Conservation (phyloP, 139 green algal genomes). For the Penium margaritaceum region DNA sequence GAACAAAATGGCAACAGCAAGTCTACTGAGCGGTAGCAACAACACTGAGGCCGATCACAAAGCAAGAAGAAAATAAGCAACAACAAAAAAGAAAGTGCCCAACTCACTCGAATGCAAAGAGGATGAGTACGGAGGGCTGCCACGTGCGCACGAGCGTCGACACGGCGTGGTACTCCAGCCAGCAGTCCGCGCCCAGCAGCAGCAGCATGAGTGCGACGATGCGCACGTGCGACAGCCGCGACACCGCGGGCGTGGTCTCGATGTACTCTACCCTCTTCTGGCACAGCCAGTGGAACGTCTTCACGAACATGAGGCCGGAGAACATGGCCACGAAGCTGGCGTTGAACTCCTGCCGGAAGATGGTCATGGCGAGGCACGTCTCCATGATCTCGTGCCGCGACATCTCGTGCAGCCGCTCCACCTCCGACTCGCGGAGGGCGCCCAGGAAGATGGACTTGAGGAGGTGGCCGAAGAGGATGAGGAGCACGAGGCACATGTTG, state of each 20-base stretch:
- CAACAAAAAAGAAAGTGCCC: not conserved
- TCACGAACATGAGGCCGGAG: slow-evolving; percentile 82
- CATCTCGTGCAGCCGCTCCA: slow-evolving; percentile 85
- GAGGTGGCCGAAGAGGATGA: slow-evolving; percentile 52
- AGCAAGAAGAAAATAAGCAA: no score
- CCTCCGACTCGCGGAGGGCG: slow-evolving; percentile 77
- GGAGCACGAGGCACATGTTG: slow-evolving; percentile 81
- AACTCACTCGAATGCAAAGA: slow-evolving; percentile 90
- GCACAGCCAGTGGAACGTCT: slow-evolving; percentile 91
- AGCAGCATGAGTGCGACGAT: slow-evolving; percentile 71
- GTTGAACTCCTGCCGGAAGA: slow-evolving; percentile 87
- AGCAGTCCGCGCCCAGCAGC: slow-evolving; percentile 73
- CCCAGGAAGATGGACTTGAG: slow-evolving; percentile 77
- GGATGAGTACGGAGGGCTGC: slow-evolving; percentile 76
- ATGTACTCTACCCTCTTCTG: slow-evolving; percentile 56
- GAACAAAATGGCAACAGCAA: no score
- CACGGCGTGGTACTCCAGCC: slow-evolving; percentile 75
- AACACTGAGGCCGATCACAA: no score
- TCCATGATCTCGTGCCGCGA: slow-evolving; percentile 83
- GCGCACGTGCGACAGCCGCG: slow-evolving; percentile 63
- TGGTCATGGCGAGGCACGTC: slow-evolving; percentile 92
- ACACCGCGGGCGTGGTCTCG: slow-evolving; percentile 80
- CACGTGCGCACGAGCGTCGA: not conserved
- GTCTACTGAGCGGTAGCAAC: no score
- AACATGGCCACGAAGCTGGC: slow-evolving; percentile 83